Base-by-base conservation (phyloP, 352 stramenopile genomes). In the Phytophthora tubulina region DNA sequence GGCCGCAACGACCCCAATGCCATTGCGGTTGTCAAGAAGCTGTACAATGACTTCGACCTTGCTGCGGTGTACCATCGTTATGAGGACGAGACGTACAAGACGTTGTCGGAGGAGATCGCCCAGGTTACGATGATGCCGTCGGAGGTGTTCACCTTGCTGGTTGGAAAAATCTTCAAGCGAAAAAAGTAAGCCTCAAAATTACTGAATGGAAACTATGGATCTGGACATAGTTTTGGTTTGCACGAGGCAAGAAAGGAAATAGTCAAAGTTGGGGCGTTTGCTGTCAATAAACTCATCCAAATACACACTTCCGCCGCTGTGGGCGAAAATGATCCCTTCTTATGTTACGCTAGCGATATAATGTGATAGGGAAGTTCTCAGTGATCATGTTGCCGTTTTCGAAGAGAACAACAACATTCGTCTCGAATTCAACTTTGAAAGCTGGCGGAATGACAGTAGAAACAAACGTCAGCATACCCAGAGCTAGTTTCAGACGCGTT, bases 101-200 rank as follows among this genome's bases (percentile, higher is more conserved):
- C 91, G 50, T 79, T 98, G n/a, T 81, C 87, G 41, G 70, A 85
- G 21, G 78, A 84, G 50, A 98, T 98, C 65, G 83, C 82, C 60
- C 78, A 89, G 45, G 82, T 98, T 46, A 90, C 76, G 67, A 79
- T 86, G 57, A 95, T 97, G 82, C 97, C 94, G 33, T 90, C 86
- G 45, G 89, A 96, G 32, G 89, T 99, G 46, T 99, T 99, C 82
- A 90, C 94, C 36, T 86, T 96, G 67, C 86, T 99, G 35, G 81
- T 99, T 41, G 91, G 81, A 56, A 99, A 99, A 82, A 99, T 99
- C 79, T 99, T 98, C 90, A 99, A 99, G 81, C 93, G 97, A 68
- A 92, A 88, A 66, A 99, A 99, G 84, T 99, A 89, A 90, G 35
- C 21, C 6, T 36, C 13, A 30, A 36, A 51, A 45, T n/a, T 27